Percentiles rank a stretch among this genome's conserved stretches.
Evolutionary conservation across 129 eudicot species (phyloP).

Genomic region (Lonicera japonica): DNA sequence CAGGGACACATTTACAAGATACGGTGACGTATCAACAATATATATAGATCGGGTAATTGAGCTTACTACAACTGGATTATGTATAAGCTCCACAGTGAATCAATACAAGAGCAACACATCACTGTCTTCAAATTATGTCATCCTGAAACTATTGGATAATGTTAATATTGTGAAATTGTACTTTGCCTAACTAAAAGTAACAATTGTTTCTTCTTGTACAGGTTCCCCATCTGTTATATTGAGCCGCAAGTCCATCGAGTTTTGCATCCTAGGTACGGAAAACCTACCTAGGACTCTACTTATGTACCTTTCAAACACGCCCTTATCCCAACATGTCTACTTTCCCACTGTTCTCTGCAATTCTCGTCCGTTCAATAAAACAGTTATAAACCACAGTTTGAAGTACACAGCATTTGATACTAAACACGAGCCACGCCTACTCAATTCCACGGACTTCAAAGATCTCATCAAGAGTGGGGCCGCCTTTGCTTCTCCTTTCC

Average conservation of each 20-base stretch:
- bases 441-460: constrained; percentile 40
- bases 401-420: constrained; percentile 41
- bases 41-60: too few relatives aligned
- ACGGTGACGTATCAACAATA: too few relatives aligned
- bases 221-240: constrained; percentile 63
- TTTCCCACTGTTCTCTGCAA: constrained; percentile 84
- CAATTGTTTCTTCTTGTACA: constrained; percentile 20
- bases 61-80: too few relatives aligned
- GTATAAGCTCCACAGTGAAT: too few relatives aligned
- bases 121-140: too few relatives aligned
- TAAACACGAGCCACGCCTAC: constrained; percentile 36
- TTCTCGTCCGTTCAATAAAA: constrained; percentile 52
- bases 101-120: too few relatives aligned
- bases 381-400: constrained; percentile 67
- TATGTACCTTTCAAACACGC: constrained; percentile 87
- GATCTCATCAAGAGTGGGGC: constrained; percentile 60
- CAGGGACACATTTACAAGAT: too few relatives aligned
- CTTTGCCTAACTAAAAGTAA: not conserved
- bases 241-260: constrained; percentile 76
- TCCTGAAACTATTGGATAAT: too few relatives aligned
- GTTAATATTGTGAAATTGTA: too few relatives aligned
- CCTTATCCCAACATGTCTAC: constrained; percentile 56
- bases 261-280: constrained; percentile 72
- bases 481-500: constrained; percentile 74
- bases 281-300: constrained; percentile 81